Evolutionary conservation across 2,329 filamentous ascomycete species (phyloP).

Genomic region (Sporothrix brunneoviolacea): DNA sequence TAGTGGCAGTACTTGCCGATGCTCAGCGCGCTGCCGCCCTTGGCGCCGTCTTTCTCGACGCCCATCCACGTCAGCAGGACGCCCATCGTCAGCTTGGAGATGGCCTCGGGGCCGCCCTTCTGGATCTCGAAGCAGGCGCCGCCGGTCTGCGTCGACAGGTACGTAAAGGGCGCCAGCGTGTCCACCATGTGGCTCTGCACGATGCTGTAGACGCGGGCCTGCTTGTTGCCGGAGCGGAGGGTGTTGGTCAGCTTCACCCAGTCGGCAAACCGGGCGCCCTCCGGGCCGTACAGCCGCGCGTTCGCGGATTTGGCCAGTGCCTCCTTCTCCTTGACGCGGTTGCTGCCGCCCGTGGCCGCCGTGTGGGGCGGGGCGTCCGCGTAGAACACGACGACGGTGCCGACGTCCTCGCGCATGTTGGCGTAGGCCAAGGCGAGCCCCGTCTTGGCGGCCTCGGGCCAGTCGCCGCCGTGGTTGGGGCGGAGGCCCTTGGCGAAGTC

Average conservation of each 20-base stretch:
- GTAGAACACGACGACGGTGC: constrained; percentile 45
- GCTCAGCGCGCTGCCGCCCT: neutral
- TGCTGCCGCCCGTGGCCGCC: constrained; percentile 19
- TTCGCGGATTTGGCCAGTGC: constrained; percentile 12
- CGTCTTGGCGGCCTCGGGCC: constrained; percentile 43
- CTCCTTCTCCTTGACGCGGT: constrained; percentile 25
- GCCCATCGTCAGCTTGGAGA: constrained; percentile 36
- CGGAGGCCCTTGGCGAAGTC: constrained; percentile 28
- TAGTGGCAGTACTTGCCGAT: constrained; percentile 17
- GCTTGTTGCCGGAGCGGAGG: constrained; percentile 30
- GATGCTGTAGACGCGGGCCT: constrained; percentile 38
- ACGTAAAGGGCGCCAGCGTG: constrained; percentile 31
- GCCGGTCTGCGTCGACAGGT: constrained; percentile 35
- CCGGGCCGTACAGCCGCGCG: constrained; percentile 24
- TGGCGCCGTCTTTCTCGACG: constrained; percentile 21
- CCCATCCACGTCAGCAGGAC: constrained; percentile 40
- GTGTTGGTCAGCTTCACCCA: constrained; percentile 35
- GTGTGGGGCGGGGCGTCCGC: constrained; percentile 27
- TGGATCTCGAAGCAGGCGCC: constrained; percentile 33
- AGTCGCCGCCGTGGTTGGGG: constrained; percentile 33
- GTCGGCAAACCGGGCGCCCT: constrained; percentile 34
- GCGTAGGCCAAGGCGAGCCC: constrained; percentile 40
- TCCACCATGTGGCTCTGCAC: constrained; percentile 23
- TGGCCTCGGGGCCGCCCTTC: constrained; percentile 12
- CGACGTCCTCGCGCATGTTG: constrained; percentile 40